Evolutionary conservation across 257 asterid genomes (phyloP).

Genomic region (Nicotiana noctiflora): DNA sequence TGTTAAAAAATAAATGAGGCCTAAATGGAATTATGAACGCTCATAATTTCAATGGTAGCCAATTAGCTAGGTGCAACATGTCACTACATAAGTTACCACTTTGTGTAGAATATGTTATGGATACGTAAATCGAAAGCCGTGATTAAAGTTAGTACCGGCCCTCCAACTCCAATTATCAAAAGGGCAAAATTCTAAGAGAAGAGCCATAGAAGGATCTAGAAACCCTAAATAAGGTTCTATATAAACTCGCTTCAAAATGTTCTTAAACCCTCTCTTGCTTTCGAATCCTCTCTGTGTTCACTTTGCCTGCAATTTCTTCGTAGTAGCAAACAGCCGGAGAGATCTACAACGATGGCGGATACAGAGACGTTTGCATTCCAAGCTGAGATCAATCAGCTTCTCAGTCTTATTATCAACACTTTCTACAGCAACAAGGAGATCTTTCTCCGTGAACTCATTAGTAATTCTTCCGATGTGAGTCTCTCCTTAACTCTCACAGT

Average conservation of each 20-base stretch:
- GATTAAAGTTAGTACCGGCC: neutral
- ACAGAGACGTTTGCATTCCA: conserved; percentile 54
- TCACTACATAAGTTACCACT: too few species aligned
- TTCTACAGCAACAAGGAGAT: conserved; percentile 58
- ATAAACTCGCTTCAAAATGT: neutral
- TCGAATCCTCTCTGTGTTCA: neutral
- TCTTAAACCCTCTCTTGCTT: neutral
- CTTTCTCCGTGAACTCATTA: conserved; percentile 52
- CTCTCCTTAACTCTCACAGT: neutral
- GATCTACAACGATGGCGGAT: conserved; percentile 22
- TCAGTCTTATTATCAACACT: conserved; percentile 51
- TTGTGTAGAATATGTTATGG: neutral
- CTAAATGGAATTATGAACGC: too few species aligned
- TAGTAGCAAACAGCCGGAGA: neutral
- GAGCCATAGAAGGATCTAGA: conserved; percentile 46
- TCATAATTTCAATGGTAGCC: too few species aligned
- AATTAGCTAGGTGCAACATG: too few species aligned
- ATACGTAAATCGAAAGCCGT: neutral
- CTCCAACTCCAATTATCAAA: neutral
- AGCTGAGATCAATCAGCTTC: conserved; percentile 51
- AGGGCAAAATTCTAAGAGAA: neutral
- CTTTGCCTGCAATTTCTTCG: neutral
- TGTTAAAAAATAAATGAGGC: too few species aligned
- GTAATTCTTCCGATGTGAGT: conserved; percentile 53
- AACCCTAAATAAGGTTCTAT: conserved; percentile 35